Percentiles rank a stretch among this genome's conserved stretches.
These are phyloP conservation scores for Rusavskia elegans DNA, from an alignment of 495 filamentous ascomycete genomes.

Conservation along the genomic window DNA sequence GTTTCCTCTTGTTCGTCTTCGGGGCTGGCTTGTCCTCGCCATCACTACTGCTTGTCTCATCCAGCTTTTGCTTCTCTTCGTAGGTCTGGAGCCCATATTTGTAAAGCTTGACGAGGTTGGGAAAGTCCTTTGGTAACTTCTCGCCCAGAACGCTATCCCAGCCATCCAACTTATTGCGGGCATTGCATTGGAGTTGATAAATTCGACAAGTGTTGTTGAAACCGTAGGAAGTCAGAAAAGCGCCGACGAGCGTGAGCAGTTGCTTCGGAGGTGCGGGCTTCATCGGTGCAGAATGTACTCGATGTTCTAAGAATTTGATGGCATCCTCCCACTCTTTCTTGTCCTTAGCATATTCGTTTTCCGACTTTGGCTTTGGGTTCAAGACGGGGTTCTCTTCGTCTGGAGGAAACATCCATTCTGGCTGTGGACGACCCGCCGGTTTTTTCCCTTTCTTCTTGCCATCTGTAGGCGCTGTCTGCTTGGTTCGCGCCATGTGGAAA, in stretches of 20 bases:
- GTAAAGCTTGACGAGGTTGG: slow-evolving; percentile 33
- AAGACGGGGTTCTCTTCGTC: slow-evolving; percentile 17
- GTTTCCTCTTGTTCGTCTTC: neutral
- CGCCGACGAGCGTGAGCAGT: slow-evolving; percentile 47
- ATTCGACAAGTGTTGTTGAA: slow-evolving; percentile 41
- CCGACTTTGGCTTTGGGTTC: slow-evolving; percentile 14
- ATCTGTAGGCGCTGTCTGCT: neutral
- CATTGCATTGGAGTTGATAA: slow-evolving; percentile 40
- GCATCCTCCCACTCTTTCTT: slow-evolving; percentile 9
- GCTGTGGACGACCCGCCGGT: slow-evolving; percentile 17
- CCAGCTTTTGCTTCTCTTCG: slow-evolving; percentile 5
- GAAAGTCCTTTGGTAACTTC: slow-evolving; percentile 23
- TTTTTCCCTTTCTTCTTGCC: slow-evolving; percentile 21
- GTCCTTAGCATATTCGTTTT: slow-evolving; percentile 9
- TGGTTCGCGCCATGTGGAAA: neutral
- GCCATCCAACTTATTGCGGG: slow-evolving; percentile 25
- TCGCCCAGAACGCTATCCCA: slow-evolving; percentile 14
- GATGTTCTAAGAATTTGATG: slow-evolving; percentile 12
- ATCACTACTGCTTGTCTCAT: neutral
- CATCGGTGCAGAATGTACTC: slow-evolving; percentile 11
- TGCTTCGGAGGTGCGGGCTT: slow-evolving; percentile 31
- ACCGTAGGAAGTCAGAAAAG: slow-evolving; percentile 49
- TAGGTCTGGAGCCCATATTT: slow-evolving; percentile 25
- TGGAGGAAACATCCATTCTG: slow-evolving; percentile 17
- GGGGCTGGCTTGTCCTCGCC: neutral